Base-by-base conservation (phyloP, 2,329 filamentous ascomycete species). In the Fusarium phyllophilum region DNA sequence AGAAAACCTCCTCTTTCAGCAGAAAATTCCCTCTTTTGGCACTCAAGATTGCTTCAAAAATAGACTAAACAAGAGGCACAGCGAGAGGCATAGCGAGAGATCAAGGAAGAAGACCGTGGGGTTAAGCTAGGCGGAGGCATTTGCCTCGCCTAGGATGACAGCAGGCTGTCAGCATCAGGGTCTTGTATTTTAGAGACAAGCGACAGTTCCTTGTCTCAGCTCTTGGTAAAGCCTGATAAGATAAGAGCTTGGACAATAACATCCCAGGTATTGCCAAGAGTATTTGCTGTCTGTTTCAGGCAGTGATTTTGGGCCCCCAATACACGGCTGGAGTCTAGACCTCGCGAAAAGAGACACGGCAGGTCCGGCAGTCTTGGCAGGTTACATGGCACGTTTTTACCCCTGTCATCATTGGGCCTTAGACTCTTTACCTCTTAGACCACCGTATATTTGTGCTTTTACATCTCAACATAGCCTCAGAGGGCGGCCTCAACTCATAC, bases 261-360 rank as follows among this genome's bases (percentile, higher is more conserved):
- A 18, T 18, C n/a, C 6, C 17, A 18, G 18, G 20, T 6, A 31
- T 7, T 18, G 29, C 29, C 46, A 33, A 33, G 46, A 49, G 8
- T 13, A 18, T 4, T 24, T 10, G 1, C 5, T 33, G 22, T 18
- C 29, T 12, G 17, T 11, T 4, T 24, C 15, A 3, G 12, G 17
- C 1, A 8, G 33, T 20, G 1, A 26, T 2, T 52, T 15, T 3
- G 3, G 34, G 14, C 34, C 34, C 51, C 51, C 34, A 54, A 39
- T 3, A 1, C 2, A 18, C n/a, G 44, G 1, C 24, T 26, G 0
- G n/a, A 26, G 49, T 52, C 31, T 36, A 26, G 49, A 22, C 20
- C 49, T 6, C 17, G 33, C 31, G 18, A 12, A 6, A 11, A 8
- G 49, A 20, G 4, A 20, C 13, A 15, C n/a, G 9, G 5, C 31